Evolutionary conservation across 106 monocot genomes (phyloP), one percentile per base, ranked within the genome.

Genomic region (Dendrobium catenatum): DNA sequence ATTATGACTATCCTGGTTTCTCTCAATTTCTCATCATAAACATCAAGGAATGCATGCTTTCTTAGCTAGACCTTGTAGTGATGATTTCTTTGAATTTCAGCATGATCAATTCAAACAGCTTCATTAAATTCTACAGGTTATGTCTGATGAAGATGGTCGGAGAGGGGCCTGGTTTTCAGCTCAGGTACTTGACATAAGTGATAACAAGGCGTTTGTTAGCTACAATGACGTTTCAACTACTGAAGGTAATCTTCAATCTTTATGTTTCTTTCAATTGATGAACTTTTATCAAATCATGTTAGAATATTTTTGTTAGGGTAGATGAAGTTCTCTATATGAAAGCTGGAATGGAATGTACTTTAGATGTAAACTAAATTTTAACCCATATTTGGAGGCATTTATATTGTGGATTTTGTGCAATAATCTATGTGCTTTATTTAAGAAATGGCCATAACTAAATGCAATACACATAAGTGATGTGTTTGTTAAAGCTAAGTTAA

Each of bases 81-180:
- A 37, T 70, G 29, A 8, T 51, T 51, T 51, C 19, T 49, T 10
- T 17, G 13, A 74, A 48, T 26, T 47, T 48, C 40, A 27, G 2
- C 76, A 49, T 43, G 42, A 20, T 74, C 19, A 18, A 74, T 42
- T 74, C 33, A 33, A 43, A 61, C 22, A 22, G 22, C 5, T 41
- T 18, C 42, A 18, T 74, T 42, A 5, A 49, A 79, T 73, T 19
- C 82, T 76, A 68, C 75, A 99, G 98, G 93, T 95, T 77, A 59
- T 79, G 42, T 73, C 86, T 81, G 84, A 94, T 64, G 82, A 88
- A 37, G 89, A 89, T 78, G 85, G 87, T 48, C 85, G 83, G 31
- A 85, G 81, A 84, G 89, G 87, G 68, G 87, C 84, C 24, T 95
- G 95, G 98, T 95, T 90, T 89, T 88, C 92, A 79, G 98, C 91